Base-by-base conservation (phyloP, 768 basidiomycete species). In the Pluteus cervinus region DNA sequence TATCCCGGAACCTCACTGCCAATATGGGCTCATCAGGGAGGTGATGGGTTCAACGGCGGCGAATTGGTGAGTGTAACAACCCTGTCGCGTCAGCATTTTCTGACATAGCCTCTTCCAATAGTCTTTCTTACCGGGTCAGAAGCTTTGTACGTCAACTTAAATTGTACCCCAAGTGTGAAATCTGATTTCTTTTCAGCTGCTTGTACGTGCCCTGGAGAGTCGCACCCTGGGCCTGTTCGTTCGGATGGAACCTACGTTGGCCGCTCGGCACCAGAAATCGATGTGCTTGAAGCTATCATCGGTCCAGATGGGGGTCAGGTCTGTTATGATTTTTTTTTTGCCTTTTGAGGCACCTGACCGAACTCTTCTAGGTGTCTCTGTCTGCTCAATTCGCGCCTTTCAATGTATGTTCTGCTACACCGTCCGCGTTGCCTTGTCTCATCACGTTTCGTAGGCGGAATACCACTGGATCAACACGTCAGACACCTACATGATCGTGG, bases 121-220 rank as follows among this genome's bases (percentile, higher is more conserved):
- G 61, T 86, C 82, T 2, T 89, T 70, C 51, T 76, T 90, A 17
- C 78, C 78, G 1, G 88, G 88, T 6, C 81, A 50, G 52, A 60
- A 51, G 44, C 62, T 51, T n/a, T 61, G 56, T 58, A 40, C 21
- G 54, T 44, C n/a, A n/a, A n/a, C n/a, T n/a, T n/a, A n/a, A n/a
- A n/a, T n/a, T n/a, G n/a, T n/a, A n/a, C 7, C n/a, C 18, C 21
- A 32, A 22, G 22, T 11, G 12, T 20, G 26, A 4, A 15, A 34
- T 23, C 22, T n/a, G 14, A 8, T 37, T n/a, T 45, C 17, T 7
- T 25, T 25, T 4, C 32, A 62, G 60, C 40, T 21, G 61, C 61
- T 1, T 65, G 63, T 33, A 66, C 63, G 21, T 66, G 63, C 42
- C 54, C 58, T 24, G 63, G 63, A 32, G 61, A 64, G 40, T 60